These are phyloP conservation scores for Cladophialophora yegresii DNA, from an alignment of 2,329 filamentous ascomycete genomes.

Conservation along the genomic window DNA sequence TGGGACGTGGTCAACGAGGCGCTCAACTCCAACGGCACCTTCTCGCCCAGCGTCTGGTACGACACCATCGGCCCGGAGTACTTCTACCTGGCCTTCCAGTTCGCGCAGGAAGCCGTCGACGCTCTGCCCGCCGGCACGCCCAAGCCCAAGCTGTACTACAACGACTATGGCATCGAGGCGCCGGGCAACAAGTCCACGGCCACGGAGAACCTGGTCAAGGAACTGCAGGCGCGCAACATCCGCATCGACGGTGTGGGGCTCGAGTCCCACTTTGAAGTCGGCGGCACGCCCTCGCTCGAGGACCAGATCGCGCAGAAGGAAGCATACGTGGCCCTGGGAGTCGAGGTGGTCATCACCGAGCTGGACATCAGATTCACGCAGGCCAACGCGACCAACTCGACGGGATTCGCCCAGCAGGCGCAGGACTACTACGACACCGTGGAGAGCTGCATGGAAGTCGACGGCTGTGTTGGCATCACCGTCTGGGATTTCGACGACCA, in stretches of 20 bases:
- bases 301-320: constrained; percentile 45
- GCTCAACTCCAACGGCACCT: constrained; percentile 46
- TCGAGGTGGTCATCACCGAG: constrained; percentile 49
- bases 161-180: constrained; percentile 50
- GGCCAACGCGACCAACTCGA: constrained; percentile 33
- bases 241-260: constrained; percentile 54
- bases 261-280: constrained; percentile 52
- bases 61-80: constrained; percentile 49
- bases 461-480: constrained; percentile 42
- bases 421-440: constrained; percentile 41
- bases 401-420: constrained; percentile 38
- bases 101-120: constrained; percentile 46
- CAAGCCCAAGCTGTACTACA: constrained; percentile 48
- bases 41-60: constrained; percentile 47
- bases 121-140: constrained; percentile 19
- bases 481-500: constrained; percentile 51
- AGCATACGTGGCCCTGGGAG: constrained; percentile 43
- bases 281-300: constrained; percentile 45
- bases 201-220: constrained; percentile 44
- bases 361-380: constrained; percentile 53
- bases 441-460: constrained; percentile 40
- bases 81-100: constrained; percentile 50
- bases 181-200: constrained; percentile 42
- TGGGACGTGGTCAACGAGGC: constrained; percentile 49
- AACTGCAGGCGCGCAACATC: constrained; percentile 44